Conservation (phyloP, 2,329 filamentous ascomycete species). For the Venturia nashicola region DNA sequence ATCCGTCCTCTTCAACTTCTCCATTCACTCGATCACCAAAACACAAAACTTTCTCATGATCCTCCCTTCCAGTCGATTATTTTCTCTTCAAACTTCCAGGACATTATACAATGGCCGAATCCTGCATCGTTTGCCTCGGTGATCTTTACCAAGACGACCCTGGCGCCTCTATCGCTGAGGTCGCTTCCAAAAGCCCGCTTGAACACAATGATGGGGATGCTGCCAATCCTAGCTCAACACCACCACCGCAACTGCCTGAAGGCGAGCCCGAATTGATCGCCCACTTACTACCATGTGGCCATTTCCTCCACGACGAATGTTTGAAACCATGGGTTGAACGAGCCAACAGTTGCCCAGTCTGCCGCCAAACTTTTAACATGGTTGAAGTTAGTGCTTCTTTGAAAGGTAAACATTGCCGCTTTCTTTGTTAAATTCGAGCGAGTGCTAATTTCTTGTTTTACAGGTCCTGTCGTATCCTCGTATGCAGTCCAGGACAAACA, state of each 20-base stretch:
- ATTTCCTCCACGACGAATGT: slow-evolving; percentile 86
- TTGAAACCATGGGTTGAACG: slow-evolving; percentile 90
- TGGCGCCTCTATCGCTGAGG: slow-evolving; percentile 2
- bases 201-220: slow-evolving; percentile 17
- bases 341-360: slow-evolving; percentile 96
- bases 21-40: background rate
- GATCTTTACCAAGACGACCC: slow-evolving; percentile 36
- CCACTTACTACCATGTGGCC: slow-evolving; percentile 64
- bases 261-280: slow-evolving; percentile 43
- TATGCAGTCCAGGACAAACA: slow-evolving; percentile 67
- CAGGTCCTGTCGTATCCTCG: slow-evolving; percentile 44
- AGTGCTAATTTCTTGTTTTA: background rate
- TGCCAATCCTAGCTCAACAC: slow-evolving; percentile 13
- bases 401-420: slow-evolving; percentile 52
- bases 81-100: background rate
- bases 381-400: slow-evolving; percentile 72
- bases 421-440: background rate
- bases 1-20: background rate
- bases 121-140: slow-evolving; percentile 61
- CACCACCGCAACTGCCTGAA: slow-evolving; percentile 19
- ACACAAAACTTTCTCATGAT: background rate
- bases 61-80: slow-evolving; percentile 1
- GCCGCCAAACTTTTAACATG: slow-evolving; percentile 78
- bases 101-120: slow-evolving; percentile 43
- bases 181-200: slow-evolving; percentile 15